Conservation (phyloP, 441 rosid species). For the Omphalea diandra region DNA sequence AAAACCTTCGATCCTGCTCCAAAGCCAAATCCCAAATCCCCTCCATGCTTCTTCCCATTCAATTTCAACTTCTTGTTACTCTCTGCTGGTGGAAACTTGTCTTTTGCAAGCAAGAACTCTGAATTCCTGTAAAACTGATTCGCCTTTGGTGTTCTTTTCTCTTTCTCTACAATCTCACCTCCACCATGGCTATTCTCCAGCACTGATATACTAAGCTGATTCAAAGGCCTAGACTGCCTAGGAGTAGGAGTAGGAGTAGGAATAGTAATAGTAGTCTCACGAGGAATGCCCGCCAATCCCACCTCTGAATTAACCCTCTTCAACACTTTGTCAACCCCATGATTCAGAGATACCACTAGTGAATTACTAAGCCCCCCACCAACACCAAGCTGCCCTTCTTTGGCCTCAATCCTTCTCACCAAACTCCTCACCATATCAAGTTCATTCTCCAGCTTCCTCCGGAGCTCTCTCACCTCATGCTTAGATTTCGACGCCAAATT, state of each 20-base stretch:
- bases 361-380: conserved; percentile 39
- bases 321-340: conserved; percentile 49
- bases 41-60: conserved; percentile 72
- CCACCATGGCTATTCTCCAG: conserved; percentile 67
- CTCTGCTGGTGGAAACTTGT: conserved; percentile 94
- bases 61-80: conserved; percentile 88
- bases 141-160: conserved; percentile 97
- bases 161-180: conserved; percentile 82
- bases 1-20: conserved; percentile 55
- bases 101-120: conserved; percentile 91
- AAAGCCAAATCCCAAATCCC: conserved; percentile 52
- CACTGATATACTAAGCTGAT: conserved; percentile 66
- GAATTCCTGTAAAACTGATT: conserved; percentile 90
- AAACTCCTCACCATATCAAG: conserved; percentile 70
- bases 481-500: conserved; percentile 52
- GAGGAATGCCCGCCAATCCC: conserved; percentile 52
- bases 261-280: too few relatives aligned
- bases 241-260: conserved; percentile 35
- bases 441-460: conserved; percentile 76
- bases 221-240: conserved; percentile 67
- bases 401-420: conserved; percentile 82
- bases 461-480: conserved; percentile 58
- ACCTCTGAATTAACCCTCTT: conserved; percentile 61
- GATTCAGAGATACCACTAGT: conserved; percentile 31
- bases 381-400: conserved; percentile 51